A percentile compares a stretch with the other conserved stretches of the same genome.
These are phyloP conservation scores for Plasmodium gonderi DNA, from an alignment of 169 alveolate species.

Conservation along the genomic window DNA sequence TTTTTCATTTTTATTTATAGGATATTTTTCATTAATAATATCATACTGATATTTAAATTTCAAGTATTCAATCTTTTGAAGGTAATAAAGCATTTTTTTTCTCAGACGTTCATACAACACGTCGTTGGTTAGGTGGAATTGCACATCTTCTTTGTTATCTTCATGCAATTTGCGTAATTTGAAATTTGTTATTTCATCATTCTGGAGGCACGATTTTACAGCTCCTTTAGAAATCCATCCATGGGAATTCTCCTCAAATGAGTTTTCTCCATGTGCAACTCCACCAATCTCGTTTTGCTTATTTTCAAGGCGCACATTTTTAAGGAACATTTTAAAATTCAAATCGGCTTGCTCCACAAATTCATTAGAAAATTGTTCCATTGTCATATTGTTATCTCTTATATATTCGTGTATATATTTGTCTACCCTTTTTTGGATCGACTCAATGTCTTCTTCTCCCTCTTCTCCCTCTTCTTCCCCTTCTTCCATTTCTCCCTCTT, in stretches of 20 bases:
- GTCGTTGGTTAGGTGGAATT: slow-evolving; percentile 25
- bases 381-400: not conserved
- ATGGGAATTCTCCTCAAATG: not conserved
- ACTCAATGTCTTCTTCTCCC: slow-evolving; percentile 9
- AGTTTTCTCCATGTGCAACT: not conserved
- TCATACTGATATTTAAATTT: slow-evolving; percentile 61
- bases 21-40: slow-evolving; percentile 38
- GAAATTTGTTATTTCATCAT: slow-evolving; percentile 14
- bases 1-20: slow-evolving; percentile 50
- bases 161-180: not conserved
- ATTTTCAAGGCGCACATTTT: not conserved
- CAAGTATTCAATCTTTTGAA: slow-evolving; percentile 44
- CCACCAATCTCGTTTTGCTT: not conserved
- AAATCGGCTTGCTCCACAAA: slow-evolving; percentile 56
- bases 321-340: slow-evolving; percentile 17
- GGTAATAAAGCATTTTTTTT: not conserved
- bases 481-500: not conserved
- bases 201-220: not conserved
- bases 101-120: slow-evolving; percentile 53
- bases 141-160: slow-evolving; percentile 8
- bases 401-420: slow-evolving; percentile 21
- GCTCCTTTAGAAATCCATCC: not conserved
- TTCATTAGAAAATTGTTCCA: slow-evolving; percentile 22
- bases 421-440: slow-evolving; percentile 42
- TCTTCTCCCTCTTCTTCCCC: not conserved